phyloP scores from a whole-genome alignment of 805 yeast genomes.

The Metschnikowia koreensis region DNA sequence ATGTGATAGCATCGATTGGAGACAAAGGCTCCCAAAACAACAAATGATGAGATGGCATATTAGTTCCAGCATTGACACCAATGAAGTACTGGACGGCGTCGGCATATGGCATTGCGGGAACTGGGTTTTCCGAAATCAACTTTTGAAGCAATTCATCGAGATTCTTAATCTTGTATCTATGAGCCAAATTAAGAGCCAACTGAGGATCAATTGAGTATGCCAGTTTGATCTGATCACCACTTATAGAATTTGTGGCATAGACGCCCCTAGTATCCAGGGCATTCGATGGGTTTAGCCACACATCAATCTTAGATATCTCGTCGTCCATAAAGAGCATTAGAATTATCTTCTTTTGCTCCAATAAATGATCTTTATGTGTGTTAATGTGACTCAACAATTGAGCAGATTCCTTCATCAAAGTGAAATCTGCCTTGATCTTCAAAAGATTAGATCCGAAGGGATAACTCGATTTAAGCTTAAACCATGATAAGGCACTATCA shows the following conservation, averaged over 20 bases:
- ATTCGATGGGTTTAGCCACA: conserved; percentile 72
- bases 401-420: conserved; percentile 55
- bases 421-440: conserved; percentile 66
- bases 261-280: conserved; percentile 42
- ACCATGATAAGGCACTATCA: conserved; percentile 79
- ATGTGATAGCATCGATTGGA: conserved; percentile 82
- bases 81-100: conserved; percentile 57
- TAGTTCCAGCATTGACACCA: conserved; percentile 38
- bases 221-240: conserved; percentile 43
- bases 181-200: conserved; percentile 68
- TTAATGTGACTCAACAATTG: conserved; percentile 21
- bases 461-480: conserved; percentile 55
- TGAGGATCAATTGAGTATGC: conserved; percentile 70
- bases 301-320: conserved; percentile 67
- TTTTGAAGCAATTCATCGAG: conserved; percentile 39
- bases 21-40: conserved; percentile 73
- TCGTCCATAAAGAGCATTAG: conserved; percentile 65
- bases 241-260: conserved; percentile 31
- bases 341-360: conserved; percentile 52
- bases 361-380: conserved; percentile 23
- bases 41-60: conserved; percentile 40
- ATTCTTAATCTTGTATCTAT: conserved; percentile 50
- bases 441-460: conserved; percentile 85
- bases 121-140: conserved; percentile 55
- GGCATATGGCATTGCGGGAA: conserved; percentile 53